phyloP scores from a whole-genome alignment of 345 rosid genomes.

The Moricandia arvensis region DNA sequence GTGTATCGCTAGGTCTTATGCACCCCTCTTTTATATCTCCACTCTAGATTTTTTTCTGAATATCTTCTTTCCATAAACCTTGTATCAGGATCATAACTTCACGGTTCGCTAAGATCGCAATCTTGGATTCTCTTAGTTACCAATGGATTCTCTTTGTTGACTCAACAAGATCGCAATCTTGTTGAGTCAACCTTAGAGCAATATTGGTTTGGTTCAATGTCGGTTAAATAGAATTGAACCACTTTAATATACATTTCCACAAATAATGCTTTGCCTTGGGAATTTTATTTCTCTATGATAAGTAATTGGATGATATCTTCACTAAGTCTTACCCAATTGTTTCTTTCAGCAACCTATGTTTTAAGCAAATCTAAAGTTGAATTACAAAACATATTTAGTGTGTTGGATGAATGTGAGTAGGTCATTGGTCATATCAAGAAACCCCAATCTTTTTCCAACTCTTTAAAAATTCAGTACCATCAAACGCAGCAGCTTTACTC shows the following conservation, averaged over 20 bases:
- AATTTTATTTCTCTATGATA: not conserved
- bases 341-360: not conserved
- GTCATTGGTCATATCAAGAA: not conserved
- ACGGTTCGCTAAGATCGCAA: no score
- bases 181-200: no score
- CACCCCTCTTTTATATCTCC: no score
- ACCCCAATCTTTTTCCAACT: slow-evolving; percentile 43
- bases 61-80: no score
- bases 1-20: no score
- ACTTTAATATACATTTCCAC: not conserved
- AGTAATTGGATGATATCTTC: not conserved
- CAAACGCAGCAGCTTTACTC: slow-evolving; percentile 39
- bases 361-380: not conserved
- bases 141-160: no score
- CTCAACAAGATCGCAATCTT: no score
- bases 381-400: not conserved
- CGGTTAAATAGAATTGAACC: not conserved
- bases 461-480: slow-evolving; percentile 40
- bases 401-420: not conserved
- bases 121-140: no score
- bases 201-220: no score
- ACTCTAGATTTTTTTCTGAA: no score
- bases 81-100: no score
- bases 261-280: not conserved
- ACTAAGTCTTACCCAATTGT: not conserved